Conservation (phyloP, 2,329 filamentous ascomycete species). For the Monilinia laxa region DNA sequence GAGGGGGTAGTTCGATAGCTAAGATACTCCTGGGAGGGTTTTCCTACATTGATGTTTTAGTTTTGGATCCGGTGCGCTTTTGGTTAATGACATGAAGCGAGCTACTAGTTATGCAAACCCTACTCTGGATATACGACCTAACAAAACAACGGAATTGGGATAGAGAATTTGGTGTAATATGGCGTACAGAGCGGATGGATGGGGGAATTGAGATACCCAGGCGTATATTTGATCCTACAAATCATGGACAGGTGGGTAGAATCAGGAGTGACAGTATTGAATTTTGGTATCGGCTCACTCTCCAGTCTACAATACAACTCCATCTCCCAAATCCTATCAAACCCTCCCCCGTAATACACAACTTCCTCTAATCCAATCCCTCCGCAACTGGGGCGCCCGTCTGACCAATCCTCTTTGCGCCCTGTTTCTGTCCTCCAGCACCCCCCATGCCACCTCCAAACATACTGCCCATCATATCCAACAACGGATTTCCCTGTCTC, state of each 20-base stretch:
- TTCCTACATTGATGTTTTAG: too few relatives aligned
- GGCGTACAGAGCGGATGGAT: neutral
- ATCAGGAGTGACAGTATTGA: slow-evolving; percentile 5
- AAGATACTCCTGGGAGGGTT: too few relatives aligned
- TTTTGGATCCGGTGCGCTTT: too few relatives aligned
- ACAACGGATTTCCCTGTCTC: slow-evolving; percentile 83
- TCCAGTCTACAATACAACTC: neutral
- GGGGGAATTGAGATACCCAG: neutral
- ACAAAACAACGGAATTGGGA: neutral
- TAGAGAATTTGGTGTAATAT: slow-evolving; percentile 11
- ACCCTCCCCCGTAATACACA: neutral
- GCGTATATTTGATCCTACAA: neutral
- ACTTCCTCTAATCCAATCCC: slow-evolving; percentile 53
- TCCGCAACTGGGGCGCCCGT: slow-evolving; percentile 52
- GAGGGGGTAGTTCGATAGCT: slow-evolving; percentile 25
- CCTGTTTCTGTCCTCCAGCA: slow-evolving; percentile 41
- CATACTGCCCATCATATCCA: slow-evolving; percentile 98
- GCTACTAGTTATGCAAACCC: too few relatives aligned
- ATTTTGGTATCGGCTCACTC: slow-evolving; percentile 3
- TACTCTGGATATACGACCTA: too few relatives aligned
- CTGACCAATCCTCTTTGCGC: slow-evolving; percentile 42
- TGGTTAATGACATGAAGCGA: too few relatives aligned
- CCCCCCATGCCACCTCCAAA: slow-evolving; percentile 73
- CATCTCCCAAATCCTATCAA: neutral
- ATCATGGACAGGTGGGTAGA: neutral